A percentile compares a stretch with the other conserved stretches of the same genome.
phyloP scores from a whole-genome alignment of 106 monocot species.

The Posidonia australis region DNA sequence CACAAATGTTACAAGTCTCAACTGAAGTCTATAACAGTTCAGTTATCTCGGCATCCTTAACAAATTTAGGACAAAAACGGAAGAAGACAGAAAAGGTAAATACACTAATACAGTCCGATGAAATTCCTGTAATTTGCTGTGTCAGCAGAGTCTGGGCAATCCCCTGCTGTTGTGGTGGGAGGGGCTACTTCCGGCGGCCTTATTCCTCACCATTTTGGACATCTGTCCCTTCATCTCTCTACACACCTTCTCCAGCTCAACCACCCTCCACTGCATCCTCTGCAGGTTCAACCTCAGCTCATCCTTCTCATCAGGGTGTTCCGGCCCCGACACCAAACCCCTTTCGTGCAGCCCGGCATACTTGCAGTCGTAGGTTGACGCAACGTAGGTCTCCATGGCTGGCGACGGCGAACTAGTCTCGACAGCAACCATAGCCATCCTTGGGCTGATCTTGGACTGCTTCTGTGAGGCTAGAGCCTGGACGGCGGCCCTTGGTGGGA shows the following conservation, averaged over 20 bases:
- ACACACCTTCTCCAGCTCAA: conserved; percentile 76
- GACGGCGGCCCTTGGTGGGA: conserved; percentile 65
- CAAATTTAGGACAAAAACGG: no score
- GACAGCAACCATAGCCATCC: not conserved
- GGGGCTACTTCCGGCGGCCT: not conserved
- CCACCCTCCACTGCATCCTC: conserved; percentile 66
- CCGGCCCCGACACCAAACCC: not conserved
- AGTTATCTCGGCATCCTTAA: no score
- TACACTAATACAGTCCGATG: not conserved
- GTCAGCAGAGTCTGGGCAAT: conserved; percentile 1
- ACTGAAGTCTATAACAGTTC: no score
- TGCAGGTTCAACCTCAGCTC: conserved; percentile 54
- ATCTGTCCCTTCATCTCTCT: conserved; percentile 76
- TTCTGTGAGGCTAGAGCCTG: conserved; percentile 78
- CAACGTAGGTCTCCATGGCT: conserved; percentile 6
- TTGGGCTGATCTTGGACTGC: conserved; percentile 36
- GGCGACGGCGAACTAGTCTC: not conserved
- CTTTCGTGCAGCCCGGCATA: not conserved
- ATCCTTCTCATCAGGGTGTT: conserved; percentile 34
- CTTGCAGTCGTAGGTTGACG: not conserved
- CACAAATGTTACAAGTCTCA: no score
- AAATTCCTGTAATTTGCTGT: no score
- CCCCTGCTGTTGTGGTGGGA: conserved; percentile 2
- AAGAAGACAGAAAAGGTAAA: not conserved
- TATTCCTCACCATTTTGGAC: conserved; percentile 44